A percentile compares a stretch with the other conserved stretches of the same genome.
phyloP scores from a whole-genome alignment of 164 flowering plant species.

The Stephania yunnanensis region DNA sequence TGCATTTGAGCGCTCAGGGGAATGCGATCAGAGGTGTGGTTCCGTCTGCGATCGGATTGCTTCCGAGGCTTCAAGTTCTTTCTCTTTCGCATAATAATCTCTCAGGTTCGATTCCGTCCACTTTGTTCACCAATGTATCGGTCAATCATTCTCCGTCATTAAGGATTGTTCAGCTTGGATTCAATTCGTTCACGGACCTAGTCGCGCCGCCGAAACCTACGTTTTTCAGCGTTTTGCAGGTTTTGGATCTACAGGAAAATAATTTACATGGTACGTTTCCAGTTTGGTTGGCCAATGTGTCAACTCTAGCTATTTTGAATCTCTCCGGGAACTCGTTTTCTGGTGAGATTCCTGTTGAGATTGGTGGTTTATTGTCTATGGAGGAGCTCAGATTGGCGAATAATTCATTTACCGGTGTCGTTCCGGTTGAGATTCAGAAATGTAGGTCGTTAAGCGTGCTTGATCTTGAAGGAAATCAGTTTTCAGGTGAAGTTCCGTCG shows the following conservation, averaged over 20 bases:
- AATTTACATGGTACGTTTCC: conserved; percentile 53
- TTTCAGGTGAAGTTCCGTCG: conserved; percentile 47
- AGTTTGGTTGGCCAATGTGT: conserved; percentile 37
- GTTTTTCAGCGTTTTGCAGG: conserved; percentile 40
- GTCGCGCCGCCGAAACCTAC: conserved; percentile 25
- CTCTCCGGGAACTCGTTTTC: conserved; percentile 42
- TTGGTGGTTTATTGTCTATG: conserved; percentile 38
- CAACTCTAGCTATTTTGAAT: conserved; percentile 37
- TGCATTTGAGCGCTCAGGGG: conserved; percentile 61
- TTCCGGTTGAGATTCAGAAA: conserved; percentile 37
- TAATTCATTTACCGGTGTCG: conserved; percentile 47
- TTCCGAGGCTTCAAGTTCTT: conserved; percentile 56
- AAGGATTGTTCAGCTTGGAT: conserved; percentile 48
- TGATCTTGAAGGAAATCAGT: conserved; percentile 51
- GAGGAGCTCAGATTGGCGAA: conserved; percentile 58
- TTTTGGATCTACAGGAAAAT: conserved; percentile 58
- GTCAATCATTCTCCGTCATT: conserved; percentile 34
- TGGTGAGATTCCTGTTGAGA: conserved; percentile 39
- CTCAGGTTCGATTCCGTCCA: conserved; percentile 53
- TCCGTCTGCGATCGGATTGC: conserved; percentile 55
- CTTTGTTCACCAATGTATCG: conserved; percentile 42
- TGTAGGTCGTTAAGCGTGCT: conserved; percentile 41
- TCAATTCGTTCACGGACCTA: conserved; percentile 62
- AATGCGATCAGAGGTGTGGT: conserved; percentile 54
- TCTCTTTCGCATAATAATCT: conserved; percentile 55